Evolutionary conservation across 2,329 filamentous ascomycete species (phyloP), one percentile per base, ranked within the genome.

Genomic region (Penicillium sp.): DNA sequence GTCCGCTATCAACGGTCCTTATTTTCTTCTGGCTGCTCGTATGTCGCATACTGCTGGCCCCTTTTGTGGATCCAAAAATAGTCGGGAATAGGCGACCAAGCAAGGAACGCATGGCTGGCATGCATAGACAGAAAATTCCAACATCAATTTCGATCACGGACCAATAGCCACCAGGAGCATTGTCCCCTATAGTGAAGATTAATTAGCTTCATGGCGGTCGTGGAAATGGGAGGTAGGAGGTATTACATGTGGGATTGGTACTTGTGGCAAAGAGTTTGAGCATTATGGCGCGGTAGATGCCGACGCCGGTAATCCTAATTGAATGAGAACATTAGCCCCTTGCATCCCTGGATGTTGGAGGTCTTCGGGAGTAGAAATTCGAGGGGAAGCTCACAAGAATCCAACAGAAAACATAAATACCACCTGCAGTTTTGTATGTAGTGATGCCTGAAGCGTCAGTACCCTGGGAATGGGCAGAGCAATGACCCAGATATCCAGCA

Each of bases 111-210:
- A 55, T 29, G 31, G 58, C 47, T 31, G 58, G 58, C 55, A 60
- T 54, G 48, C 58, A 60, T n/a, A 58, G 44, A 13, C 56, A 58
- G 22, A 60, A 58, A 49, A 60, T 44, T 11, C 55, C 52, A 49
- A 60, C 58, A 37, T 60, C 55, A 16, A 60, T 31, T 47, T 60
- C 58, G 19, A 60, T 54, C 22, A 60, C 47, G 22, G 58, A 60
- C 58, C 58, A 60, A 43, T 58, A 60, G 52, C 58, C 55, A 43
- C 55, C 55, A 21, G 58, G 39, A 24, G 58, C 55, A 49, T 58
- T 58, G 44, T 60, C 58, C 58, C 58, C 58, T 60, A n/a, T 29
- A 19, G 27, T 44, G 7, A 33, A 33, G 13, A 24, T 27, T 21
- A 3, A 21, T 54, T 43, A 49, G 45, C 24, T 44, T 22, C 21